Base-by-base conservation (phyloP, 176 grass and related monocot genomes). In the Triticum urartu region DNA sequence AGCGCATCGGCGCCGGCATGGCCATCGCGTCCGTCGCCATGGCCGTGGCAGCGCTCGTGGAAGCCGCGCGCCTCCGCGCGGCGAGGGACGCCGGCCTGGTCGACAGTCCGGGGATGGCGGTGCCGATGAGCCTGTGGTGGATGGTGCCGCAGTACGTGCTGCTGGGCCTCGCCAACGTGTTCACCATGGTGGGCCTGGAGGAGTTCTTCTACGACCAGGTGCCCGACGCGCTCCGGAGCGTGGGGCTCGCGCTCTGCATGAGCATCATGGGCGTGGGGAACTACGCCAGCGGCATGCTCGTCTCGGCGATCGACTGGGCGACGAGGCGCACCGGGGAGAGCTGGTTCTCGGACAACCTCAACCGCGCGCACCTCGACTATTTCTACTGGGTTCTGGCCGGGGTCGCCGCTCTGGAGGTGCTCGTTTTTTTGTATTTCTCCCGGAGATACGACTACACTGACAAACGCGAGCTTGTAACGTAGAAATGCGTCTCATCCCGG, bases 71-170 rank as follows among this genome's bases (percentile, higher is more conserved):
- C 32, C 91, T 93, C 67, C 38, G 63, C 2, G 65, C 56, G 1
- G 91, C 90, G 1, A 64, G 30, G 40, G 88, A 93, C 43, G 86
- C 60, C 25, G 79, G 88, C 56, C 64, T 92, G 20, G 30, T 88
- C 4, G 82, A 92, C 81, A 21, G n/a, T 21, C 92, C 93, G 11
- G 9, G 58, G 1, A 67, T n/a, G n/a, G 3, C 83, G 32, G 39
- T 92, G 68, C 93, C 91, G 18, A 92, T 92, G 93, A 91, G 80
- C 72, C 45, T 95, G 43, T 92, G 90, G 93, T 95, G 91, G 91
- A 38, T 95, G 30, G 61, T 90, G 5, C 91, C 86, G 15, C 88
- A 89, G 70, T 89, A 91, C 83, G 38, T 89, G n/a, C 48, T 95
- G 36, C 21, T 89, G 18, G 86, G 90, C 12, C 4, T 88, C 14